Conservation (phyloP, 2,329 filamentous ascomycete species). For the Harringtonia lauricola region DNA sequence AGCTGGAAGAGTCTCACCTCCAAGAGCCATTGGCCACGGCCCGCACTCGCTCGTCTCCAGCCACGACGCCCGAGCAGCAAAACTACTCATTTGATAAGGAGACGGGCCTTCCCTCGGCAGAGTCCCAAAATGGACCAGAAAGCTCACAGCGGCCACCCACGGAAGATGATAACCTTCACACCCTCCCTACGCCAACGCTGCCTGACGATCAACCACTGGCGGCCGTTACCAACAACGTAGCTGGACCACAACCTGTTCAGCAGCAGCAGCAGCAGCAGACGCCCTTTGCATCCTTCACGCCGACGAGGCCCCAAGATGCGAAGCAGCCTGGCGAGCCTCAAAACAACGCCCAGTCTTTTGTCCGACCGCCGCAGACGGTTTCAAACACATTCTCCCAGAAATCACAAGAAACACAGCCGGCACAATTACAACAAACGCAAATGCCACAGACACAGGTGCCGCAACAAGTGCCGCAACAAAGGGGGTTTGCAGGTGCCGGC, state of each 20-base stretch:
- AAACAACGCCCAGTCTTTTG: too few species aligned
- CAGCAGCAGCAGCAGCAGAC: conserved; percentile 1
- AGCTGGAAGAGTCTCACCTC: conserved; percentile 42
- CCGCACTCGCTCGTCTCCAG: conserved; percentile 22
- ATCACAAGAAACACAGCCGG: neutral
- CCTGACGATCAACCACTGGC: neutral
- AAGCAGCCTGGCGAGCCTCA: too few species aligned
- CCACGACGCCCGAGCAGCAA: conserved; percentile 14
- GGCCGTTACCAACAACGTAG: neutral
- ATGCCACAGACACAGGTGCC: conserved; percentile 13
- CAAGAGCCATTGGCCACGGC: conserved; percentile 32
- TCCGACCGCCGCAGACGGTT: neutral
- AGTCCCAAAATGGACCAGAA: neutral
- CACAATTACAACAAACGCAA: conserved; percentile 2
- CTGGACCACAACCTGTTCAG: neutral
- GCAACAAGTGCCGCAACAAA: conserved; percentile 11
- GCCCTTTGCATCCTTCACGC: too few species aligned
- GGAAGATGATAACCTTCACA: neutral
- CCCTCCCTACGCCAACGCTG: neutral
- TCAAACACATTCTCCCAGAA: too few species aligned
- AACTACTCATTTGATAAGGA: conserved; percentile 39
- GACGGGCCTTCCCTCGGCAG: conserved; percentile 22
- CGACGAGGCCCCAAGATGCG: too few species aligned
- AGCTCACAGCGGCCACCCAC: neutral
- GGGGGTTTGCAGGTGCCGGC: neutral